Percentiles rank a stretch among this genome's conserved stretches.
phyloP scores from a whole-genome alignment of 495 filamentous ascomycete species.

The Polyplosphaeria fusca region DNA sequence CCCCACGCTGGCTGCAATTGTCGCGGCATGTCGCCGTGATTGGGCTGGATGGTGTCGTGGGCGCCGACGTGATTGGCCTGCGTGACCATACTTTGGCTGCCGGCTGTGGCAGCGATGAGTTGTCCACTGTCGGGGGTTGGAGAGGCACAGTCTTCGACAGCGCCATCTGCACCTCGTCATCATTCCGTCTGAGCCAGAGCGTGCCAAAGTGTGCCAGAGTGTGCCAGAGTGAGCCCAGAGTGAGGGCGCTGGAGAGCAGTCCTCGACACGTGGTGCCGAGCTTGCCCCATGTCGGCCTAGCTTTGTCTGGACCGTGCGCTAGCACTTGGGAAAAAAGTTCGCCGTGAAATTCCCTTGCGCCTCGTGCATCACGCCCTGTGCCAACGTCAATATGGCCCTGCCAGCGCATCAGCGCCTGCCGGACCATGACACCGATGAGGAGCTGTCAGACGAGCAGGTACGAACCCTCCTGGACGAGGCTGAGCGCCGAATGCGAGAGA shows the following conservation, averaged over 20 bases:
- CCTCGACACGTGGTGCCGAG: neutral
- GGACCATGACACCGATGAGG: constrained; percentile 45
- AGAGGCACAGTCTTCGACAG: neutral
- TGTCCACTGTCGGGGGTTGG: constrained; percentile 12
- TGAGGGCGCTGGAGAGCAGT: neutral
- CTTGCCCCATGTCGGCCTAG: no score
- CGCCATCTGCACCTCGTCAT: constrained; percentile 16
- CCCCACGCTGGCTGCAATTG: constrained; percentile 7
- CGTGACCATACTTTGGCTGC: neutral
- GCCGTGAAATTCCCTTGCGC: neutral
- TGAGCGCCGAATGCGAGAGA: constrained; percentile 53
- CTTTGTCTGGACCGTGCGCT: neutral
- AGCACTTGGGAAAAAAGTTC: neutral
- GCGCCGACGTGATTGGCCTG: constrained; percentile 16
- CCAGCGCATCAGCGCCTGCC: constrained; percentile 28
- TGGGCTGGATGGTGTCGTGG: constrained; percentile 3
- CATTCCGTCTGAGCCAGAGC: no score
- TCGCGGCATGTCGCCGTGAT: constrained; percentile 1
- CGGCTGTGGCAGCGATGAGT: constrained; percentile 26
- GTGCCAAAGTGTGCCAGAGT: no score
- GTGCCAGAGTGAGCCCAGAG: neutral
- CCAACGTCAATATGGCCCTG: constrained; percentile 27
- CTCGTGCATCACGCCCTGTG: constrained; percentile 4
- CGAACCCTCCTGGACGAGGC: constrained; percentile 62
- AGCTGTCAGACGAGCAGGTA: constrained; percentile 59